Conservation (phyloP, 2,329 filamentous ascomycete genomes). For the Paradendryphiella salina region DNA sequence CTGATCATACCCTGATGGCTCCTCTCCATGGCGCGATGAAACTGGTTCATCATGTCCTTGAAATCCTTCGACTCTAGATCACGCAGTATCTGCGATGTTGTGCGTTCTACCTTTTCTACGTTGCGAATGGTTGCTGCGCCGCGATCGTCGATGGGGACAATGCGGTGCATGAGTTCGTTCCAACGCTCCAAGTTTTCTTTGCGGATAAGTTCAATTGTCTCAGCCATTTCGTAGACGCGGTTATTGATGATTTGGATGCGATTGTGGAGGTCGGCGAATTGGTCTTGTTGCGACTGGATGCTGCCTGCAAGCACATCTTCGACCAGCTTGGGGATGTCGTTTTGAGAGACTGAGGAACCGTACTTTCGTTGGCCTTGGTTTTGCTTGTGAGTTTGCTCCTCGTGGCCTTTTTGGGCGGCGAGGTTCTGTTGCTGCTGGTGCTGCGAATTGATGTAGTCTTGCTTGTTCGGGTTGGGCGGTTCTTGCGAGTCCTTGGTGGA, state of each 20-base stretch:
- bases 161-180: conserved; percentile 53
- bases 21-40: conserved; percentile 58
- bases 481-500: conserved; percentile 54
- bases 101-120: conserved; percentile 58
- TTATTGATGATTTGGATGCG: conserved; percentile 75
- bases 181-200: conserved; percentile 60
- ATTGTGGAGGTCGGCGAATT: conserved; percentile 84
- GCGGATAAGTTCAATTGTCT: conserved; percentile 57
- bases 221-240: conserved; percentile 66
- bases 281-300: conserved; percentile 55
- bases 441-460: conserved; percentile 35
- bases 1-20: conserved; percentile 58
- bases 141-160: conserved; percentile 40
- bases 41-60: conserved; percentile 56
- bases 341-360: conserved; percentile 22
- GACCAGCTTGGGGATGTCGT: conserved; percentile 45
- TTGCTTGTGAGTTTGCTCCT: conserved; percentile 22
- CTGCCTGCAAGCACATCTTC: conserved; percentile 50
- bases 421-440: conserved; percentile 32
- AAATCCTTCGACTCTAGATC: conserved; percentile 63
- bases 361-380: conserved; percentile 32
- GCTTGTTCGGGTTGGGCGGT: conserved; percentile 35
- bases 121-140: conserved; percentile 50
- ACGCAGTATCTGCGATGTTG: conserved; percentile 55
- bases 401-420: conserved; percentile 36